phyloP scores from a whole-genome alignment of 2,329 filamentous ascomycete genomes.

The Westerdykella ornata region DNA sequence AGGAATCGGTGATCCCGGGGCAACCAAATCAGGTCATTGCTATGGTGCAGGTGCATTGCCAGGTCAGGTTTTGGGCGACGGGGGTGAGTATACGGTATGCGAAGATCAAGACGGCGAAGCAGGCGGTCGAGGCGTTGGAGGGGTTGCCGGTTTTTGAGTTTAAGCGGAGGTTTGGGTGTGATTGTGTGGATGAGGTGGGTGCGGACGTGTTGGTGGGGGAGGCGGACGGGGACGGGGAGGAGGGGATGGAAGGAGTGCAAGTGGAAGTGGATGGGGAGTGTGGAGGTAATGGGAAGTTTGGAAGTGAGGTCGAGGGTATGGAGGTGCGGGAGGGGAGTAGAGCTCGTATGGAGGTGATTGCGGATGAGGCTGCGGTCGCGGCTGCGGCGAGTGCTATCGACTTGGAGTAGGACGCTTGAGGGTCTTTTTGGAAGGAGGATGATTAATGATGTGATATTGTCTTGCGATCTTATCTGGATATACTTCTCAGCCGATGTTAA shows the following conservation, averaged over 20 bases:
- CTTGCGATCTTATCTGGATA: too few species aligned
- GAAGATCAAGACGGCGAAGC: constrained; percentile 59
- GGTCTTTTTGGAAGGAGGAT: too few species aligned
- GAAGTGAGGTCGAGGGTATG: too few species aligned
- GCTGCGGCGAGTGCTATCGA: too few species aligned
- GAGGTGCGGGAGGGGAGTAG: too few species aligned
- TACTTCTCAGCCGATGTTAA: too few species aligned
- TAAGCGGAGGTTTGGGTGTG: constrained; percentile 54
- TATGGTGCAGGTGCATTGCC: constrained; percentile 68
- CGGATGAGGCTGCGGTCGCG: too few species aligned
- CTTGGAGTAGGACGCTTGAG: too few species aligned
- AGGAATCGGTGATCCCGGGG: constrained; percentile 43
- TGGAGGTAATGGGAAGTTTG: too few species aligned
- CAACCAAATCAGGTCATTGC: constrained; percentile 52
- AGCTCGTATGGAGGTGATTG: too few species aligned
- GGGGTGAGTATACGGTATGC: constrained; percentile 65
- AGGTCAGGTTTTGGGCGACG: constrained; percentile 56
- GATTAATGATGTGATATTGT: too few species aligned
- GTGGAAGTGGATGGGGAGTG: neutral
- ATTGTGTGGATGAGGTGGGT: constrained; percentile 45
- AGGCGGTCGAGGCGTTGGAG: constrained; percentile 48
- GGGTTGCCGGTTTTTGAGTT: constrained; percentile 54
- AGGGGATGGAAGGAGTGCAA: neutral
- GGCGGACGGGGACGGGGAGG: neutral
- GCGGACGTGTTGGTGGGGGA: neutral